Percentiles rank a stretch among this genome's conserved stretches.
Conservation (phyloP, 305 asterid species). For the Solanum hybrid region DNA sequence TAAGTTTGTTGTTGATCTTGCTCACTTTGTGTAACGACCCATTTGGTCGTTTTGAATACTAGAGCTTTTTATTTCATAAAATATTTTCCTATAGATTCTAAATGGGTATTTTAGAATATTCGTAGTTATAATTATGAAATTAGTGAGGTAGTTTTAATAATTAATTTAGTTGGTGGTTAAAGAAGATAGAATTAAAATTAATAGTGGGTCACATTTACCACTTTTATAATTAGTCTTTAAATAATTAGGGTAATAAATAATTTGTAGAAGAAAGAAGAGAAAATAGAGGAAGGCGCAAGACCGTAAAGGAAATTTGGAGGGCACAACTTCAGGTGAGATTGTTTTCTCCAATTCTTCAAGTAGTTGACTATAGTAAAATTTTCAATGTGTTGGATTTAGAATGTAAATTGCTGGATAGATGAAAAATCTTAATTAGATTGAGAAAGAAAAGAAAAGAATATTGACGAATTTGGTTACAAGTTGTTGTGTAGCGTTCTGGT, state of each 20-base stretch:
- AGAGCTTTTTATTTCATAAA: not conserved
- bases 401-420: not conserved
- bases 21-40: not conserved
- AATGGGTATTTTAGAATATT: not conserved
- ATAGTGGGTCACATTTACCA: not conserved
- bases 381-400: not conserved
- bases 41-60: not conserved
- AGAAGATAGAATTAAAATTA: not conserved
- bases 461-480: too few relatives aligned
- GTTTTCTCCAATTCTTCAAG: not conserved
- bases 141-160: too few relatives aligned
- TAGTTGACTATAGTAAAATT: not conserved
- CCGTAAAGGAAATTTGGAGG: not conserved
- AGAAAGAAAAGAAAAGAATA: not conserved
- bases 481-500: too few relatives aligned
- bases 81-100: not conserved
- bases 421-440: not conserved
- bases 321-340: not conserved
- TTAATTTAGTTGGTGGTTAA: not conserved
- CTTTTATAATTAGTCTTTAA: not conserved
- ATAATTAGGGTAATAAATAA: not conserved
- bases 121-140: not conserved
- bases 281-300: not conserved
- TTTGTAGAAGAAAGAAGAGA: not conserved
- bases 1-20: not conserved